A percentile compares a stretch with the other conserved stretches of the same genome.
These are phyloP conservation scores for Barnettozyma pratensis DNA, from an alignment of 805 yeast genomes.

Conservation along the genomic window DNA sequence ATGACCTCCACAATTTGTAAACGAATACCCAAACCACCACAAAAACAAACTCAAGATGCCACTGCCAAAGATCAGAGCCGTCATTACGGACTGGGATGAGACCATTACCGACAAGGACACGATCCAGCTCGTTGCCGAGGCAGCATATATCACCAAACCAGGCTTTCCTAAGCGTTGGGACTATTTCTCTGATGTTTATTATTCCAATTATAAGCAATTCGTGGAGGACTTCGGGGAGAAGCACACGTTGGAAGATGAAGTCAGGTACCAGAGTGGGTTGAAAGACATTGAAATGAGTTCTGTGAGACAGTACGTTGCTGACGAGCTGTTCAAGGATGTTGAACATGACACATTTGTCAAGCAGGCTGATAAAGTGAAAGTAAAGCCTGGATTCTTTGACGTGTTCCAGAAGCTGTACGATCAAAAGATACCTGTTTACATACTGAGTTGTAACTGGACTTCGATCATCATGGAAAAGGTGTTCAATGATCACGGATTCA, in stretches of 20 bases:
- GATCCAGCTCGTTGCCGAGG: conserved; percentile 42
- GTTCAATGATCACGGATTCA: conserved; percentile 21
- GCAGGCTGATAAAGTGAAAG: conserved; percentile 39
- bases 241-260: conserved; percentile 35
- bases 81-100: conserved; percentile 64
- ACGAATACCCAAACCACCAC: neutral
- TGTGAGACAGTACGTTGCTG: conserved; percentile 34
- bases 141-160: conserved; percentile 38
- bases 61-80: conserved; percentile 15
- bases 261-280: conserved; percentile 40
- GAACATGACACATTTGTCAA: conserved; percentile 25
- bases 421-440: conserved; percentile 31
- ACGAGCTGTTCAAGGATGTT: conserved; percentile 39
- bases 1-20: neutral
- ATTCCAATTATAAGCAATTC: conserved; percentile 31
- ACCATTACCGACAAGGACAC: conserved; percentile 56
- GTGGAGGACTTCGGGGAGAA: conserved; percentile 26
- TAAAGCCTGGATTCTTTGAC: conserved; percentile 71
- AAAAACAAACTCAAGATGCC: neutral
- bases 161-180: conserved; percentile 34
- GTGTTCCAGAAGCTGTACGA: conserved; percentile 23
- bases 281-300: conserved; percentile 44
- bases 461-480: conserved; percentile 37
- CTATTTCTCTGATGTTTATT: conserved; percentile 41
- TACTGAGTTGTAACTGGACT: conserved; percentile 64